Base-by-base conservation (phyloP, 2,329 filamentous ascomycete species). In the Aspergillus quadricinctus region DNA sequence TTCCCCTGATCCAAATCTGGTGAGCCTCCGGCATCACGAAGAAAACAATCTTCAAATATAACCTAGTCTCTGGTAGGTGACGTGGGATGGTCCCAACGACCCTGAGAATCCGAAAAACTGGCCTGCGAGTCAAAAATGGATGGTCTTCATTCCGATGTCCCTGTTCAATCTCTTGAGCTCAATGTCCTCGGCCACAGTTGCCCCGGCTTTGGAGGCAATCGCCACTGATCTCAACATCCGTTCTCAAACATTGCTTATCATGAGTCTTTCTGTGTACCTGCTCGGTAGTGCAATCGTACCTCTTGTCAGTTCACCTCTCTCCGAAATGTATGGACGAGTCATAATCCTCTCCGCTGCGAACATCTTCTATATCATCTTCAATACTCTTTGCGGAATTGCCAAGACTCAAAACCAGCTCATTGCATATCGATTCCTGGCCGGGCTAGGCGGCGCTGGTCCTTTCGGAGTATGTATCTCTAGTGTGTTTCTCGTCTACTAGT, bases 161-260 rank as follows among this genome's bases (percentile, higher is more conserved):
- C 72, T 76, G 51, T 85, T 85, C 66, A 83, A 82, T 4, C 78
- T 86, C 61, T 81, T 87, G 57, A 83, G 83, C 3, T 83, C 85
- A 0, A 81, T 88, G 28, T 83, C 84, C 1, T 85, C 82, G 4
- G 82, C 81, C 40, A 87, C 87, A 78, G 65, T 82, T 1, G 77
- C 80, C 0, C 81, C 81, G 0, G 80, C 77, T 0, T 62, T 88
- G 46, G 65, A 68, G 9, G 67, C 74, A 2, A 82, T 88, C 46
- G 75, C 77, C 17, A 60, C 63, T 2, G 81, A 86, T 31, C 75
- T 87, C 29, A 57, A 78, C 53, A 82, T 86, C 48, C 69, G 71
- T 0, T 73, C 73, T 43, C 65, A 70, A 21, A 73, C 80, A 27
- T 69, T 77, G 48, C 66, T 68, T 6, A 62, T 81, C 59, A 69